phyloP scores from a whole-genome alignment of 441 rosid species.

The Adansonia gregorii region DNA sequence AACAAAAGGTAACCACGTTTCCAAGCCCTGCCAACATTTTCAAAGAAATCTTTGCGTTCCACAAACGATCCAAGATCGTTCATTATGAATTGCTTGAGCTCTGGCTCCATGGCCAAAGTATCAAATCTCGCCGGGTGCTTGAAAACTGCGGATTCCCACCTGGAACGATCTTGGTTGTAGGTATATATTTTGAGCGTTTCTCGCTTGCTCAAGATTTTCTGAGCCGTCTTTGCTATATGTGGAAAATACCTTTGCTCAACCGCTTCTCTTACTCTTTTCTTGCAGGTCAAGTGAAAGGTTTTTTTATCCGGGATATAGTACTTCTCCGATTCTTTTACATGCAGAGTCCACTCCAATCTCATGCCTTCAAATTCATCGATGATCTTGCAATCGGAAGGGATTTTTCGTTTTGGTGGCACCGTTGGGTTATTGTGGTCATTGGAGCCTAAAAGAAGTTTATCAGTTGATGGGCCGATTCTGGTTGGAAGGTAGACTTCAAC shows the following conservation, averaged over 20 bases:
- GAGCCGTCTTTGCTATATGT: constrained; percentile 26
- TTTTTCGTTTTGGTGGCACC: constrained; percentile 34
- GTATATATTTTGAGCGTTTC: constrained; percentile 41
- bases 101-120: constrained; percentile 43
- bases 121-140: constrained; percentile 45
- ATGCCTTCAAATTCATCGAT: constrained; percentile 35
- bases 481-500: constrained; percentile 40
- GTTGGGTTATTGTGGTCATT: constrained; percentile 38
- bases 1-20: constrained; percentile 49
- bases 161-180: constrained; percentile 26
- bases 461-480: constrained; percentile 25
- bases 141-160: constrained; percentile 38
- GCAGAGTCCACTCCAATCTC: constrained; percentile 35
- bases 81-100: constrained; percentile 28
- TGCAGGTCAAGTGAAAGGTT: constrained; percentile 38
- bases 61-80: constrained; percentile 42
- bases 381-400: constrained; percentile 31
- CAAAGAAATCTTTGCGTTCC: constrained; percentile 36
- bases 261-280: constrained; percentile 19
- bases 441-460: constrained; percentile 38
- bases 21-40: constrained; percentile 49
- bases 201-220: constrained; percentile 28
- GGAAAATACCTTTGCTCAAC: constrained; percentile 35
- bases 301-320: constrained; percentile 13
- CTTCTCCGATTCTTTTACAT: constrained; percentile 30